Evolutionary conservation across 2,329 filamentous ascomycete species (phyloP), one percentile per base, ranked within the genome.

Genomic region (Fonsecaea pedrosoi): DNA sequence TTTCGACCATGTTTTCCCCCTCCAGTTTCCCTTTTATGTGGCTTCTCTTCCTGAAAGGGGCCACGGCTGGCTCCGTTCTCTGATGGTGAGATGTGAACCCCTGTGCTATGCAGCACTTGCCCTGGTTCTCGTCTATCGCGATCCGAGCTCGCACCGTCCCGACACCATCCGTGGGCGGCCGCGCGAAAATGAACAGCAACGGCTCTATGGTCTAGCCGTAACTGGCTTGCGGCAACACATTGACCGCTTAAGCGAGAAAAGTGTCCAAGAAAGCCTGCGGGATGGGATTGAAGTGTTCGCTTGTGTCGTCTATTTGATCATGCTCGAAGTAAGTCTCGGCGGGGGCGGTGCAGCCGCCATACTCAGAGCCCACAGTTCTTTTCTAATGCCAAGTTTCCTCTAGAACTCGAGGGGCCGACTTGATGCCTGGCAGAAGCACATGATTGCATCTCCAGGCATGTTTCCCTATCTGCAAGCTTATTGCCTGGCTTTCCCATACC

Each of bases 351-450:
- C 12, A 15, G 13, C 13, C 15, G 13, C 38, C 38, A 6, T 15
- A 42, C 1, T 1, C 5, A 15, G 38, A 42, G 38, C 15, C 12
- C 12, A 42, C 38, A 15, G 12, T 42, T 6, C 13, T 15, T 42
- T 54, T 9, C 50, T 54, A 54, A 54, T 54, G 50, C n/a, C 50
- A n/a, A 21, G 5, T 34, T 15, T 21, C 12, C 7, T 25, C 9
- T 25, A 59, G 56, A 59, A 59, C 56, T 45, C 56, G 35, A 30
- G 56, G 30, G 56, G 56, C 10, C 35, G 40, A 45, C 18, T 59
- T 30, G 37, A 59, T 25, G 45, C 42, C 38, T 59, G 56, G 56
- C 56, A 59, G 40, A 59, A 34, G 56, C 56, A 59, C 56, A 59
- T 59, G 56, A 37, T 21, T 8, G 56, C 56, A 13, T 59, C 56